Percentiles rank a stretch among this genome's conserved stretches.
Evolutionary conservation across 2,329 filamentous ascomycete genomes (phyloP).

Genomic region (Sclerotiophoma versabilis): DNA sequence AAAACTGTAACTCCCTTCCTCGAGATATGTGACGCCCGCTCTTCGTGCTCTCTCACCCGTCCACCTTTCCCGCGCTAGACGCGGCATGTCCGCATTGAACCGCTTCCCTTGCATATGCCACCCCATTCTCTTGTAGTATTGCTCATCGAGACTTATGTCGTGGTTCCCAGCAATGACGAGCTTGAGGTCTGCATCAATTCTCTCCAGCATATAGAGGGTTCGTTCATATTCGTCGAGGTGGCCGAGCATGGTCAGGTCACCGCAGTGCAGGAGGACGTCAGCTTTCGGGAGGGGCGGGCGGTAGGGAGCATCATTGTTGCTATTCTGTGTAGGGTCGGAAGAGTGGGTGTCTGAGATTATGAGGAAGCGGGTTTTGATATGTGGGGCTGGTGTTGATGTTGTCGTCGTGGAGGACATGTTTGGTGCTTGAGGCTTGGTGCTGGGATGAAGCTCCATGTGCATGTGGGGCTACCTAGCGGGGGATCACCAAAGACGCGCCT

Average conservation of each 20-base stretch:
- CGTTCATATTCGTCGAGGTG: slow-evolving; percentile 55
- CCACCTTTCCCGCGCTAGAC: slow-evolving; percentile 55
- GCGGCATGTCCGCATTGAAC: slow-evolving; percentile 27
- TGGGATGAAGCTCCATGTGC: background rate
- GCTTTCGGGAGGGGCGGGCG: slow-evolving; percentile 56
- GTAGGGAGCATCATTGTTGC: slow-evolving; percentile 26
- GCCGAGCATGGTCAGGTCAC: slow-evolving; percentile 64
- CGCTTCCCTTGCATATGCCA: slow-evolving; percentile 34
- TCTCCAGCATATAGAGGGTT: slow-evolving; percentile 57
- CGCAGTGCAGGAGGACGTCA: slow-evolving; percentile 65
- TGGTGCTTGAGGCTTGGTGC: slow-evolving; percentile 4
- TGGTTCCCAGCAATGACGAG: slow-evolving; percentile 70
- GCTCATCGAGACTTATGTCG: slow-evolving; percentile 64
- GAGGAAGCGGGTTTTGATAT: slow-evolving; percentile 51
- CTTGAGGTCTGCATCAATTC: slow-evolving; percentile 63
- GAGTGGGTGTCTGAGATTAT: slow-evolving; percentile 56
- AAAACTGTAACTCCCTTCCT: slow-evolving; percentile 61
- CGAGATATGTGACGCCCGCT: slow-evolving; percentile 62
- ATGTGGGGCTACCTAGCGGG: slow-evolving; percentile 7
- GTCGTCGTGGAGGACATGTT: slow-evolving; percentile 21
- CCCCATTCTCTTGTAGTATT: slow-evolving; percentile 52
- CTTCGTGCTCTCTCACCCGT: slow-evolving; percentile 52
- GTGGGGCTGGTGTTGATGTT: background rate
- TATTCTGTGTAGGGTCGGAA: slow-evolving; percentile 20
- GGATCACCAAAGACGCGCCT: background rate